A percentile compares a stretch with the other conserved stretches of the same genome.
Evolutionary conservation across 192 early-diverging fungal genomes (phyloP).

Genomic region (Rhizophagus prolifer): DNA sequence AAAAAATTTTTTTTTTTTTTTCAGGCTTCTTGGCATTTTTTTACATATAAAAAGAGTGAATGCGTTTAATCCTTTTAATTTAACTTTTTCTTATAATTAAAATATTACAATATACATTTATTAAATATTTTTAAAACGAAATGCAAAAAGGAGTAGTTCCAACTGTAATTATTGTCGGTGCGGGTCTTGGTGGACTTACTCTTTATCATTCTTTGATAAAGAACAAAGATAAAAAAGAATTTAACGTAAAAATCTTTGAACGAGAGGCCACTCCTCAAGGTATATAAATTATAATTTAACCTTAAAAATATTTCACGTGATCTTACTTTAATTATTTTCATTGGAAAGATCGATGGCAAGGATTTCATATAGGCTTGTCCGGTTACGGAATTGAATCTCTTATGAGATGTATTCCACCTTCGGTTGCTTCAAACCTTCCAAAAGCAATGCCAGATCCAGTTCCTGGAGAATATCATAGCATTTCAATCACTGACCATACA

Average conservation of each 20-base stretch:
- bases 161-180: slow-evolving; percentile 1
- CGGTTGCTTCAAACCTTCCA: not conserved
- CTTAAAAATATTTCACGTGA: not conserved
- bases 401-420: not conserved
- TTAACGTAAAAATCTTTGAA: slow-evolving; percentile 11
- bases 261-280: slow-evolving; percentile 1
- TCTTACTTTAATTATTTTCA: not conserved
- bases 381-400: not conserved
- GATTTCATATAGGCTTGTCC: not conserved
- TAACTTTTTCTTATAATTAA: too few species aligned
- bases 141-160: not conserved
- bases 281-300: not conserved
- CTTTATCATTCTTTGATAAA: not conserved
- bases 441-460: not conserved
- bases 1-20: too few species aligned
- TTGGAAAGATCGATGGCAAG: slow-evolving; percentile 23
- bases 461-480: not conserved
- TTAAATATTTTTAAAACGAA: too few species aligned
- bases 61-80: too few species aligned
- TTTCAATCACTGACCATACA: not conserved
- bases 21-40: too few species aligned
- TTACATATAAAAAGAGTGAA: too few species aligned
- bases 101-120: too few species aligned
- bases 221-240: not conserved
- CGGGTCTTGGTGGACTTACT: not conserved